Base-by-base conservation (phyloP, 2,329 filamentous ascomycete species). In the Penicillium sp. region DNA sequence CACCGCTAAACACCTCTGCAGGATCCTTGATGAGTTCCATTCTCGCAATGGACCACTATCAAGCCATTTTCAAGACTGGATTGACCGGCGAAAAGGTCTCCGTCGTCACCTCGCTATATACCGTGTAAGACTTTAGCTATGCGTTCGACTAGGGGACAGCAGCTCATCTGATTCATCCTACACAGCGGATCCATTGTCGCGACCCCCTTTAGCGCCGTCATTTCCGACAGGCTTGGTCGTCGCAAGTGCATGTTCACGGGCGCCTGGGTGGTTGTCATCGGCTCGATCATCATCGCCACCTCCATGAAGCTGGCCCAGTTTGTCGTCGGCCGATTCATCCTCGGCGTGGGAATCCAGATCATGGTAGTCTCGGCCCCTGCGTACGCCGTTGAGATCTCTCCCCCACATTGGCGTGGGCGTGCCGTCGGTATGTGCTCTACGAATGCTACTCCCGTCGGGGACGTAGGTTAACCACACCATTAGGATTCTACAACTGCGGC, bases 401-500 rank as follows among this genome's bases (percentile, higher is more conserved):
- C 72, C 27, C 69, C 73, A 25, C 71, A 75, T 51, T 74, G 73
- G 73, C 68, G 73, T 43, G 73, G 73, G 14, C 72, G 72, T 31
- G 70, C 67, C 51, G 70, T 70, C 14, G 65, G 66, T 68, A 43
- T 51, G 53, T 47, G n/a, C 11, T 11, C 7, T 23, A 11, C 21
- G 7, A 23, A 11, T 23, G n/a, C n/a, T n/a, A n/a, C n/a, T n/a
- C n/a, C n/a, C n/a, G n/a, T n/a, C n/a, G n/a, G n/a, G n/a, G n/a
- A n/a, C n/a, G n/a, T n/a, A n/a, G n/a, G n/a, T n/a, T n/a, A n/a
- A n/a, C n/a, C n/a, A 23, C 21, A 23, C 11, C 21, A 11, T 7
- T 23, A 57, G 58, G 58, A 4, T 58, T 77, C 59, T 77, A 76
- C 56, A 77, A 77, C 61, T 75, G 72, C 39, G 73, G 73, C 38